Conservation (phyloP, 306 rosid genomes). For the Prunus padus region DNA sequence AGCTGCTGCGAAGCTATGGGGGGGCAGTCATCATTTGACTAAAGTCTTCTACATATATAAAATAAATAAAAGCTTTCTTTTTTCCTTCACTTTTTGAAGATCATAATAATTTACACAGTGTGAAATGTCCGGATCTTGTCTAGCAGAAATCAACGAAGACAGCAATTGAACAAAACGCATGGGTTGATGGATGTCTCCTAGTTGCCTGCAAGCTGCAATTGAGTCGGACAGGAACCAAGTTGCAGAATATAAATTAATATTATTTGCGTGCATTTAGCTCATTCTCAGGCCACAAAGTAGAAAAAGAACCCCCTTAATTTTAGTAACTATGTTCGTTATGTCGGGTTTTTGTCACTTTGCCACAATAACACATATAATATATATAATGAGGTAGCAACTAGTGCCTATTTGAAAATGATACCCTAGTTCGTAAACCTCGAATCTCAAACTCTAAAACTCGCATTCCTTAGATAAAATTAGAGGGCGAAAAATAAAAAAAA, state of each 20-base stretch:
- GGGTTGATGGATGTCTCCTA: slow-evolving; percentile 51
- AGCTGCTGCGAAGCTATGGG: not conserved
- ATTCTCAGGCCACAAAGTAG: not conserved
- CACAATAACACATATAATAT: not conserved
- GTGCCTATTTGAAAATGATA: too few relatives aligned
- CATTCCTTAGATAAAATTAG: too few relatives aligned
- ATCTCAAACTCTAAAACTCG: too few relatives aligned
- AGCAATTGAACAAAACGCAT: slow-evolving; percentile 18
- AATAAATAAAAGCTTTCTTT: not conserved
- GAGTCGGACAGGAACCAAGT: not conserved
- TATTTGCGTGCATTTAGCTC: not conserved
- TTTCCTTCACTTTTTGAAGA: slow-evolving; percentile 1
- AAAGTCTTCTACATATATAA: not conserved
- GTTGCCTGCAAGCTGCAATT: slow-evolving; percentile 61
- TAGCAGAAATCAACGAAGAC: slow-evolving; percentile 34
- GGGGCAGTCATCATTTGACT: slow-evolving; percentile 11
- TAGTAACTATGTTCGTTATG: not conserved
- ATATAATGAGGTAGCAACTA: too few relatives aligned
- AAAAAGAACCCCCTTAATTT: not conserved
- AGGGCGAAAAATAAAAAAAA: too few relatives aligned
- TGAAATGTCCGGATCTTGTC: slow-evolving; percentile 59
- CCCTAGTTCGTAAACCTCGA: too few relatives aligned
- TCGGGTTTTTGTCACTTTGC: not conserved
- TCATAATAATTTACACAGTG: slow-evolving; percentile 30
- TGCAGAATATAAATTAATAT: not conserved